Evolutionary conservation across 805 yeast genomes (phyloP).

Genomic region (Lipomyces kockii): DNA sequence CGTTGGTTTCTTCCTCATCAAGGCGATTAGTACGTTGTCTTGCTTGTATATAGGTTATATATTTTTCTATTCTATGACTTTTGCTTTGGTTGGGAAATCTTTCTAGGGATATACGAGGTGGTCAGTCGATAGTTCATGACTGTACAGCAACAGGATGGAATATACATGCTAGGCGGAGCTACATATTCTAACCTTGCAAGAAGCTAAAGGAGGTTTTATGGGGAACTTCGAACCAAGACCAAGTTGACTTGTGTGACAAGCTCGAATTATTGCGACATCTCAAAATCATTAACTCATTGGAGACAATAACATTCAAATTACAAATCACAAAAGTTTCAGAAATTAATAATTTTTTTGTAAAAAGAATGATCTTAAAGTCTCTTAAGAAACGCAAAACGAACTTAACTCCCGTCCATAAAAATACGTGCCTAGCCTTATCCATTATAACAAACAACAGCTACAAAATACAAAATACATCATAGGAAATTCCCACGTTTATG

Average conservation of each 20-base stretch:
- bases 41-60: neutral
- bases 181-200: neutral
- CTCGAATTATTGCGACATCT: neutral
- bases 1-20: neutral
- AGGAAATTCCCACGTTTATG: neutral
- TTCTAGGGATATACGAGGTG: neutral
- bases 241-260: too few relatives aligned
- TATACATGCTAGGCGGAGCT: neutral
- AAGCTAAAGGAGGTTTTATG: neutral
- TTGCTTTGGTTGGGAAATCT: neutral
- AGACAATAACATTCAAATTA: neutral
- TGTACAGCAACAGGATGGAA: neutral
- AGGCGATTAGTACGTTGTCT: neutral
- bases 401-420: neutral
- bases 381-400: neutral
- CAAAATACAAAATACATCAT: neutral
- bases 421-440: neutral
- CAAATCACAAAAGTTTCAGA: neutral
- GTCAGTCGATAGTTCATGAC: neutral
- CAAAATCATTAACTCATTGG: neutral
- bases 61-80: neutral
- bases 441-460: neutral
- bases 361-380: neutral
- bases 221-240: too few relatives aligned
- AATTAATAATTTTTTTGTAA: neutral